These are phyloP conservation scores for Euphrasia arctica DNA, from an alignment of 305 asterid genomes.

Conservation along the genomic window DNA sequence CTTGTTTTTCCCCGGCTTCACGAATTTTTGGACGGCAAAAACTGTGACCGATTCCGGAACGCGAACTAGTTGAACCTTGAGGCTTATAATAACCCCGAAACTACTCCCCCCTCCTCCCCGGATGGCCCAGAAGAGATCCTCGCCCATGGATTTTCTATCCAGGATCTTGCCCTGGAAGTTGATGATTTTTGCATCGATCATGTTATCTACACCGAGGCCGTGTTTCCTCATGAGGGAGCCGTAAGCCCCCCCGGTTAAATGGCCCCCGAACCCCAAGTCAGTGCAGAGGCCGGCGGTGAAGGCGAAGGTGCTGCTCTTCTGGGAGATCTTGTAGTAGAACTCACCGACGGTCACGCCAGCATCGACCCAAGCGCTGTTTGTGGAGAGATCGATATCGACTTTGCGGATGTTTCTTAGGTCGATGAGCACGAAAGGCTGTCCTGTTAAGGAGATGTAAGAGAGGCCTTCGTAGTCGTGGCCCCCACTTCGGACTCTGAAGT, in stretches of 20 bases:
- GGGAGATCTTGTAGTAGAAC: background rate
- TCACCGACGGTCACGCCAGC: slow-evolving; percentile 1
- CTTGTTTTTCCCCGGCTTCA: background rate
- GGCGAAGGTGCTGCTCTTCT: background rate
- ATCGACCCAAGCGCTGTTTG: slow-evolving; percentile 20
- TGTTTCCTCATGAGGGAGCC: background rate
- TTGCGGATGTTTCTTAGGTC: slow-evolving; percentile 57
- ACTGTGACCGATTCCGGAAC: background rate
- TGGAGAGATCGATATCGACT: slow-evolving; percentile 30
- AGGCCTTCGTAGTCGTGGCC: slow-evolving; percentile 87
- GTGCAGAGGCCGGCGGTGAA: slow-evolving; percentile 2
- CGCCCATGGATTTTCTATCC: background rate
- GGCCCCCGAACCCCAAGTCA: background rate
- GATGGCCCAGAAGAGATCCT: slow-evolving; percentile 7
- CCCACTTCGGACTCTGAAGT: slow-evolving; percentile 67
- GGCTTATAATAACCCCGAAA: background rate
- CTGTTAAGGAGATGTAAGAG: slow-evolving; percentile 49
- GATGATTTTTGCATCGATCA: background rate
- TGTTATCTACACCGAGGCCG: background rate
- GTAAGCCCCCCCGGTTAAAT: background rate
- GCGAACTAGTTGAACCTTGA: background rate
- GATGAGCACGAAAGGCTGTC: no score
- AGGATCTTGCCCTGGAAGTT: background rate
- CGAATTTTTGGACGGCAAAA: background rate
- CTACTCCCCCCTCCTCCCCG: background rate